phyloP scores from a whole-genome alignment of 345 rosid genomes.

The Syzygium aqueum region DNA sequence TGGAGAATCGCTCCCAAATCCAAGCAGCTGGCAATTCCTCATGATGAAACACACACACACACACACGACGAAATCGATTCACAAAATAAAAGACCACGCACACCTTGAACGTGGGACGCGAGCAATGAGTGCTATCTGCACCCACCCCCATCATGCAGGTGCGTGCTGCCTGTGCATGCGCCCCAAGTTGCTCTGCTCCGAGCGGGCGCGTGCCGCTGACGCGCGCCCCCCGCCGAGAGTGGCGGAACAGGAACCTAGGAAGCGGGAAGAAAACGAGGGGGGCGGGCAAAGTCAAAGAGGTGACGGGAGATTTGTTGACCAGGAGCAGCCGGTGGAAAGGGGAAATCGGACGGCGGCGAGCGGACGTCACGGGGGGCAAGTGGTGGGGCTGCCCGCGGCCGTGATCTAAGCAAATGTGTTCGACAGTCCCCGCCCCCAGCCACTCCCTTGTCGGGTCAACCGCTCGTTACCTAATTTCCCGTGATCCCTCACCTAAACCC shows the following conservation, averaged over 20 bases:
- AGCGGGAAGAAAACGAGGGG: neutral
- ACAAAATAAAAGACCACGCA: neutral
- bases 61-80: neutral
- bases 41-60: neutral
- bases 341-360: constrained; percentile 18
- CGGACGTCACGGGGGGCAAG: constrained; percentile 37
- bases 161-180: neutral
- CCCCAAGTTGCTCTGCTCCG: neutral
- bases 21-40: neutral
- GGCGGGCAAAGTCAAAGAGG: neutral
- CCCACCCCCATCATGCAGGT: neutral
- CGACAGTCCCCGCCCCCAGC: neutral
- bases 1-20: neutral
- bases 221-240: neutral
- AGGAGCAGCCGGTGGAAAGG: constrained; percentile 16
- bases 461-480: constrained; percentile 2
- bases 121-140: neutral
- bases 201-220: neutral
- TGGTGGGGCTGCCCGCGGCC: neutral
- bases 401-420: neutral
- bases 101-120: neutral
- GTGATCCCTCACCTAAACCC: constrained; percentile 20
- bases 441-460: neutral
- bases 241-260: neutral
- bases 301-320: constrained; percentile 8